Percentiles rank a stretch among this genome's conserved stretches.
phyloP scores from a whole-genome alignment of 352 stramenopile genomes.

The Vaucheria bursata region DNA sequence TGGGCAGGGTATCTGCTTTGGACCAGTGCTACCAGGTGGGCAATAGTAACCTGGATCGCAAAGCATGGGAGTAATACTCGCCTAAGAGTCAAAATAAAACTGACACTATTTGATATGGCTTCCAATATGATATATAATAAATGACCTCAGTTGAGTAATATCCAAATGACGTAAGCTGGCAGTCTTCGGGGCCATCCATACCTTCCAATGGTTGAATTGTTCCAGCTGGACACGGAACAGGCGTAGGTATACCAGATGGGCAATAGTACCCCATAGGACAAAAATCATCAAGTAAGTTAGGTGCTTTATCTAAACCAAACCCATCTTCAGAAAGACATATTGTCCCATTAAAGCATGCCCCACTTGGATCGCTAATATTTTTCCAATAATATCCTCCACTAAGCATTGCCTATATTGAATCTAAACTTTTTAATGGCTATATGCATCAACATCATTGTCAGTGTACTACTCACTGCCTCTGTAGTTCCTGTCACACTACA shows the following conservation, averaged over 20 bases:
- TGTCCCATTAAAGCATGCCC: constrained; percentile 45
- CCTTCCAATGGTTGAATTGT: constrained; percentile 37
- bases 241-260: constrained; percentile 55
- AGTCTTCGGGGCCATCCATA: constrained; percentile 24
- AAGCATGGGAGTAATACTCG: constrained; percentile 16
- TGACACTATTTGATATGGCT: not conserved
- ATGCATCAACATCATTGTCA: not conserved
- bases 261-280: constrained; percentile 74
- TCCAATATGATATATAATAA: not conserved
- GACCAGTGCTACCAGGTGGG: constrained; percentile 50
- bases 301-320: not conserved
- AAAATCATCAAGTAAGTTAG: constrained; percentile 3
- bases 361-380: constrained; percentile 9
- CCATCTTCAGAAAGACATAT: not conserved
- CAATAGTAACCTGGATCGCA: constrained; percentile 60
- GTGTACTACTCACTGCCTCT: not conserved
- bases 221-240: constrained; percentile 50
- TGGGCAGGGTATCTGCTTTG: constrained; percentile 43
- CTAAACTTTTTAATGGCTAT: not conserved
- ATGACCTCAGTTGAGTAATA: not conserved
- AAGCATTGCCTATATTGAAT: constrained; percentile 11
- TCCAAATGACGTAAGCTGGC: constrained; percentile 8
- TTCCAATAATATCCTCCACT: constrained; percentile 24
- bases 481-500: constrained; percentile 40
- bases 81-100: not conserved